Conservation (phyloP, 306 rosid species). For the Crotalaria pallida region DNA sequence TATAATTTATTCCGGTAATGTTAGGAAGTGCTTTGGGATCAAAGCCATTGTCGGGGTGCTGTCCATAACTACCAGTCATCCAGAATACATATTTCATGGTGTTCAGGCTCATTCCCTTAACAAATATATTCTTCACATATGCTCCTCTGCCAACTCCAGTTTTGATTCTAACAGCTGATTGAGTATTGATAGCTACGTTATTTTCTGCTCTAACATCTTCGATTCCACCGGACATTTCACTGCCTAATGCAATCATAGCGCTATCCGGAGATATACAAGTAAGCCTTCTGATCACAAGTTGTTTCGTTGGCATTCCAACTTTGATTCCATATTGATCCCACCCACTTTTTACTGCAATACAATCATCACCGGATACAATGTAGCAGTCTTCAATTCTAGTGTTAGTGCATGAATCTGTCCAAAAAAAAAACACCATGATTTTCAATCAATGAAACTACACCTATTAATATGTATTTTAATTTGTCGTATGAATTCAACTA, state of each 20-base stretch:
- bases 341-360: constrained; percentile 65
- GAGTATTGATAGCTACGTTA: constrained; percentile 43
- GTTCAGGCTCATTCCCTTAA: constrained; percentile 32
- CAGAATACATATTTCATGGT: constrained; percentile 66
- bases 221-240: constrained; percentile 90
- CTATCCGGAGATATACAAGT: constrained; percentile 62
- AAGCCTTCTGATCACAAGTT: constrained; percentile 40
- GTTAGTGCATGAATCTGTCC: constrained; percentile 58
- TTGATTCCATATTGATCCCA: constrained; percentile 65
- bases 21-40: constrained; percentile 59
- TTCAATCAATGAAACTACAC: too few species aligned
- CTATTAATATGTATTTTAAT: too few species aligned
- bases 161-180: constrained; percentile 64
- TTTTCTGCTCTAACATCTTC: constrained; percentile 60
- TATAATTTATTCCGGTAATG: constrained; percentile 44
- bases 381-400: constrained; percentile 50
- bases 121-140: constrained; percentile 59
- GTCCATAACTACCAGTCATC: constrained; percentile 56
- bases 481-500: too few species aligned
- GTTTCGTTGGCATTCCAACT: constrained; percentile 54
- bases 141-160: constrained; percentile 59
- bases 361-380: constrained; percentile 77
- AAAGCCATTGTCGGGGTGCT: constrained; percentile 41
- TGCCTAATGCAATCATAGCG: constrained; percentile 67
- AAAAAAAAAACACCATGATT: not conserved